Evolutionary conservation across 495 filamentous ascomycete genomes (phyloP).

Genomic region (Lophium mytilinum): DNA sequence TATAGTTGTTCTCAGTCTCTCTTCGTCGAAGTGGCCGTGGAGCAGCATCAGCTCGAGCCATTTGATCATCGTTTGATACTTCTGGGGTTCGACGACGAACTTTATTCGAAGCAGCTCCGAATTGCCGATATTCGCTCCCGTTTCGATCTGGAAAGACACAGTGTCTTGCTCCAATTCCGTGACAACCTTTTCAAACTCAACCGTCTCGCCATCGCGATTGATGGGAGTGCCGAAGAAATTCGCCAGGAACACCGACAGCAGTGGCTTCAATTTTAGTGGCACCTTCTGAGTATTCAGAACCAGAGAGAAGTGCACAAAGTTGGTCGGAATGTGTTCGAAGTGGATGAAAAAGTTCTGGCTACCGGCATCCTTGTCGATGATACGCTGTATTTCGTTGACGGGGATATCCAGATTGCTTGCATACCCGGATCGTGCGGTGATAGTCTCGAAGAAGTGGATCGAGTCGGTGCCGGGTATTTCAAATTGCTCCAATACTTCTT

Average conservation of each 20-base stretch:
- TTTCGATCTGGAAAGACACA: conserved; percentile 65
- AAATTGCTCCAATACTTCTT: conserved; percentile 68
- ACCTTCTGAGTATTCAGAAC: conserved; percentile 70
- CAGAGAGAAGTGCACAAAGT: conserved; percentile 76
- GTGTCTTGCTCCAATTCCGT: conserved; percentile 86
- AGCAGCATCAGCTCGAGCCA: conserved; percentile 86
- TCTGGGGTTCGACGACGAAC: conserved; percentile 79
- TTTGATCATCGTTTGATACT: conserved; percentile 71
- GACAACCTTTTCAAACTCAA: conserved; percentile 88
- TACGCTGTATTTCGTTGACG: conserved; percentile 62
- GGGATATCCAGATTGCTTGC: conserved; percentile 60
- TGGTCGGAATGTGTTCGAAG: conserved; percentile 85
- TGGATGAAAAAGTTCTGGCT: conserved; percentile 80
- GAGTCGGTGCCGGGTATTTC: conserved; percentile 74
- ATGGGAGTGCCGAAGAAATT: conserved; percentile 94
- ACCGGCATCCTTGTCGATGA: conserved; percentile 58
- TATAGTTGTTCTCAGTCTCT: conserved; percentile 72
- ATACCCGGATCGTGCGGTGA: conserved; percentile 74
- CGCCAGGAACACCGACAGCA: conserved; percentile 74
- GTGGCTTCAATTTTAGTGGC: conserved; percentile 65
- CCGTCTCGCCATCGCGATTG: conserved; percentile 59
- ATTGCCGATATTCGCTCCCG: conserved; percentile 59
- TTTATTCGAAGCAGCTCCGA: conserved; percentile 71
- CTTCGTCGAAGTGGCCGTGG: conserved; percentile 76
- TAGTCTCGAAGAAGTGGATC: conserved; percentile 87